Base-by-base conservation (phyloP, 2,329 filamentous ascomycete genomes). In the Penicillium sp. region DNA sequence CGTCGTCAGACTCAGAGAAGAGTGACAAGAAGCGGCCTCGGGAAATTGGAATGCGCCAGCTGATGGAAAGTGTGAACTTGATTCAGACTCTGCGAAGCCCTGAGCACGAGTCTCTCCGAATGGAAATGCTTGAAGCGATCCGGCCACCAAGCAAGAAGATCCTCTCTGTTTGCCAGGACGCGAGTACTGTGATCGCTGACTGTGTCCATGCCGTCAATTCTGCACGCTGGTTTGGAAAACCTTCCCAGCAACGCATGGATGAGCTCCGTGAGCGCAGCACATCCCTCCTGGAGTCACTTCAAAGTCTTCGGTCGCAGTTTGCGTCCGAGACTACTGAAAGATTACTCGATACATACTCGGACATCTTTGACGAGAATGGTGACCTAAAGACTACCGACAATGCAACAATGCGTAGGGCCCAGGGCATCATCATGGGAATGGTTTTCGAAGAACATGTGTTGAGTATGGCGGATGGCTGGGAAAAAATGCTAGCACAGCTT, bases 391-490 rank as follows among this genome's bases (percentile, higher is more conserved):
- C 64, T 1, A 52, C 67, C 0, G 62, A 64, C 3, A 56, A 62
- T 9, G 26, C 49, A 2, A 61, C 65, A 0, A 60, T 67, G 4
- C 65, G 67, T 0, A 62, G 67, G 7, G 52, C 81, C 2, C 66
- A 71, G 0, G 77, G 74, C 0, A 69, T 82, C n/a, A 67, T 80
- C 2, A 56, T 79, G 3, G 72, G 73, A 13, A 79, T 82, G 75
- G 75, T 80, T 3, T 68, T 79, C 7, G 78, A 81, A 49, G 78
- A 81, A 61, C 71, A 75, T 13, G 68, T 80, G 5, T 46, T 71
- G 5, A 58, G 54, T 5, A 51, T 70, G 9, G 59, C 56, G 62
- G 14, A 65, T 0, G 62, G 70, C 0, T 66, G 72, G 5, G 71
- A 77, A 33, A 54, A 56, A 1, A 56, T 81, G 0, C 60, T 81